Conservation (phyloP, 352 stramenopile genomes). For the Pythium plurisporium region DNA sequence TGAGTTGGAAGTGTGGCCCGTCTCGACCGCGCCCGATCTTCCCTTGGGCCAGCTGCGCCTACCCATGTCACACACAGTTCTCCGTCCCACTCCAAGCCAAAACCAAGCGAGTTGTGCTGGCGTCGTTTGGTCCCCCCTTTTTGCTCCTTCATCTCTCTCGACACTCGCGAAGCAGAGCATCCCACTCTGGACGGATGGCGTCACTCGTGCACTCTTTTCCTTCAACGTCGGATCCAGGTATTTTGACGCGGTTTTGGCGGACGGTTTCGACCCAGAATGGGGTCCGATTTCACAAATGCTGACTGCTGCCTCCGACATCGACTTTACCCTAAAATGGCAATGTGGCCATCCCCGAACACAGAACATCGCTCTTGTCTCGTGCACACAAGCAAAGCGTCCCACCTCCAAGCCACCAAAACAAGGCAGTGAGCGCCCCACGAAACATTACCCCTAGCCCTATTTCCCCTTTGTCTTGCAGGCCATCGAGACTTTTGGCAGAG, state of each 20-base stretch:
- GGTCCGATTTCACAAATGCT: neutral
- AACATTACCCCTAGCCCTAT: neutral
- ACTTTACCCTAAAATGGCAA: neutral
- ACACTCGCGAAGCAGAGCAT: conserved; percentile 1
- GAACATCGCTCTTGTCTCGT: too few relatives aligned
- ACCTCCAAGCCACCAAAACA: neutral
- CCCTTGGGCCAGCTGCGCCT: conserved; percentile 5
- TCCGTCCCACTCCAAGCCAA: too few relatives aligned
- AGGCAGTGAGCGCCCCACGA: neutral
- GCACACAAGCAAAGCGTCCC: too few relatives aligned
- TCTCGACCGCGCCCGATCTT: neutral
- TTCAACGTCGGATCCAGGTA: neutral
- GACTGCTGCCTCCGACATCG: too few relatives aligned
- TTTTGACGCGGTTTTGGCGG: neutral
- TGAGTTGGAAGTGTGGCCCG: neutral
- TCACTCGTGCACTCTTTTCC: conserved; percentile 8
- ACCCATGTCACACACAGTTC: neutral
- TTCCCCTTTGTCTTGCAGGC: neutral
- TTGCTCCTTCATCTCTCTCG: conserved; percentile 5
- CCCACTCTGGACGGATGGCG: conserved; percentile 7
- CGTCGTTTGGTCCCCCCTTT: neutral
- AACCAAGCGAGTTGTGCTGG: neutral
- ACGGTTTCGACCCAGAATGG: neutral
- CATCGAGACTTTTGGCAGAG: neutral
- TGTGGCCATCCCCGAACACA: too few relatives aligned